Conservation (phyloP, 2,329 filamentous ascomycete genomes). For the Achaetomium macrosporum region DNA sequence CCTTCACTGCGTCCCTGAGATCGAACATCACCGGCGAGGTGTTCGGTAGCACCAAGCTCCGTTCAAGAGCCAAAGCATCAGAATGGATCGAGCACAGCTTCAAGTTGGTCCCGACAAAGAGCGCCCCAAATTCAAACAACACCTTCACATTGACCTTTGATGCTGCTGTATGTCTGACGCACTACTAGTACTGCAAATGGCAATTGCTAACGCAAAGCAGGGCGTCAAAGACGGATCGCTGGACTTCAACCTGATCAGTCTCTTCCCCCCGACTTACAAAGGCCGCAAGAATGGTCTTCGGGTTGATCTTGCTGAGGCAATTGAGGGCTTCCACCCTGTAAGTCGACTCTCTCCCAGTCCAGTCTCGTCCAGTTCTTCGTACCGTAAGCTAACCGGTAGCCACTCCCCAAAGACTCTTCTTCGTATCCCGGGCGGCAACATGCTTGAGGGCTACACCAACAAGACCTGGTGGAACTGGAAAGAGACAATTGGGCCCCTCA, state of each 20-base stretch:
- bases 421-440: slow-evolving; percentile 56
- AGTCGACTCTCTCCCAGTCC: too few species aligned
- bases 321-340: neutral
- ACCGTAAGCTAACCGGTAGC: too few species aligned
- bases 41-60: neutral
- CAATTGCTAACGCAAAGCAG: too few species aligned
- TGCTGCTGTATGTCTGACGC: too few species aligned
- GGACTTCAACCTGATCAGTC: slow-evolving; percentile 10
- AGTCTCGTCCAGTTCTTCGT: too few species aligned
- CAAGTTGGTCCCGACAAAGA: slow-evolving; percentile 1
- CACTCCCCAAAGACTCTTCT: slow-evolving; percentile 28
- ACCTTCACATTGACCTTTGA: slow-evolving; percentile 1
- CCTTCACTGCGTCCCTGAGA: slow-evolving; percentile 1
- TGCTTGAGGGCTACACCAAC: slow-evolving; percentile 38
- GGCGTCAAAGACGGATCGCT: neutral
- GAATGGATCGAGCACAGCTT: slow-evolving; percentile 5
- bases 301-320: neutral
- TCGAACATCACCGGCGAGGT: slow-evolving; percentile 3
- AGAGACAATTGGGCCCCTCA: slow-evolving; percentile 48
- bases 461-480: slow-evolving; percentile 45
- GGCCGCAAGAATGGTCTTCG: neutral
- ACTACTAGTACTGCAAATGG: too few species aligned
- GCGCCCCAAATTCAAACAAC: slow-evolving; percentile 8
- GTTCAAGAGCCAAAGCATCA: neutral
- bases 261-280: slow-evolving; percentile 9